Evolutionary conservation across 2,329 filamentous ascomycete species (phyloP).

Genomic region (Colletotrichum tropicicola): DNA sequence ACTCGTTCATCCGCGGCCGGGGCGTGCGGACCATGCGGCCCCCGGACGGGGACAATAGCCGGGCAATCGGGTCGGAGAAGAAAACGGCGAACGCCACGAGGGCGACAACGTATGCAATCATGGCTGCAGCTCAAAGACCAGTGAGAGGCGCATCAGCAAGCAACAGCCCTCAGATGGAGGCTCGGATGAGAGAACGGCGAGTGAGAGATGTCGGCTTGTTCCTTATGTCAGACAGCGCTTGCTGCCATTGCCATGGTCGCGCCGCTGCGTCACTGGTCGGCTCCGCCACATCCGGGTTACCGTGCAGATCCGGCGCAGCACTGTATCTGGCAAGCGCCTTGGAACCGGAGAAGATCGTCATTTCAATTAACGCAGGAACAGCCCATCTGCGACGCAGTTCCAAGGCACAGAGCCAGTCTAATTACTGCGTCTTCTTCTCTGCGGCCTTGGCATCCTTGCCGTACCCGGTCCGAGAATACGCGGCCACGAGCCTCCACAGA

Average conservation of each 20-base stretch:
- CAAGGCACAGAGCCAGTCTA: neutral
- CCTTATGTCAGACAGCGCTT: neutral
- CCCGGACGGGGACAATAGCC: constrained; percentile 43
- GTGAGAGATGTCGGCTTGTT: neutral
- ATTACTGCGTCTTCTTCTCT: constrained; percentile 29
- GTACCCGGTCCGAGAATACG: constrained; percentile 45
- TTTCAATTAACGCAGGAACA: neutral
- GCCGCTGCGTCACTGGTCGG: constrained; percentile 3
- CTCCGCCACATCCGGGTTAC: constrained; percentile 6
- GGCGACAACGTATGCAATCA: constrained; percentile 56
- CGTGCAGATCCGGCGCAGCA: constrained; percentile 2
- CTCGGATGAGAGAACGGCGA: neutral
- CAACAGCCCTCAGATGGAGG: too few relatives aligned
- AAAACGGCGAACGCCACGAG: constrained; percentile 52
- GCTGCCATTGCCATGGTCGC: neutral
- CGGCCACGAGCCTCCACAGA: constrained; percentile 63
- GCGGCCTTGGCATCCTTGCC: constrained; percentile 23
- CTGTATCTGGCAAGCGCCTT: neutral
- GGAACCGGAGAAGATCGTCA: constrained; percentile 6
- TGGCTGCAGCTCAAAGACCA: constrained; percentile 31
- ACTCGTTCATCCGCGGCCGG: constrained; percentile 58
- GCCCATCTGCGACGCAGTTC: neutral
- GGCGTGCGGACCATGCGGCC: constrained; percentile 42
- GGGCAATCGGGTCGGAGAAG: constrained; percentile 52
- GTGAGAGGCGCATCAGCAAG: neutral